phyloP scores from a whole-genome alignment of 805 yeast genomes.

The Vanderwaltozyma yarrowii region DNA sequence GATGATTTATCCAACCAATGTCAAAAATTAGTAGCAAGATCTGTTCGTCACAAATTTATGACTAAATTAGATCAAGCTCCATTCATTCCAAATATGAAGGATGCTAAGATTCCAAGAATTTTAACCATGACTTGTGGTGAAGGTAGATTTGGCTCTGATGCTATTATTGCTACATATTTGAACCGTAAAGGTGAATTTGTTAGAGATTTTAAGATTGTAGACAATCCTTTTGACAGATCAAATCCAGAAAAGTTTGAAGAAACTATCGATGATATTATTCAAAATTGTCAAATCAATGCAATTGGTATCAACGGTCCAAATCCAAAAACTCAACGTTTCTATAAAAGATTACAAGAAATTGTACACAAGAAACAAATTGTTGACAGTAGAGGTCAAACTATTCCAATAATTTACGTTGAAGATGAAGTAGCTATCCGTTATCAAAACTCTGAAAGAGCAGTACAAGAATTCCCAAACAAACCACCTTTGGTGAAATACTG shows the following conservation, averaged over 20 bases:
- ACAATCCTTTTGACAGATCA: slow-evolving; percentile 42
- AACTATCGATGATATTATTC: slow-evolving; percentile 49
- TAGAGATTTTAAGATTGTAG: slow-evolving; percentile 69
- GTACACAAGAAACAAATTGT: slow-evolving; percentile 48
- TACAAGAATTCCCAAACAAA: slow-evolving; percentile 72
- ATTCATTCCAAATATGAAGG: slow-evolving; percentile 67
- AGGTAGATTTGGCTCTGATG: slow-evolving; percentile 72
- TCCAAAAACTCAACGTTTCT: slow-evolving; percentile 55
- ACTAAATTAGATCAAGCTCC: slow-evolving; percentile 88
- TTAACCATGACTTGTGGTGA: slow-evolving; percentile 77
- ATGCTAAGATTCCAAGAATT: slow-evolving; percentile 79
- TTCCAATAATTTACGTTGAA: slow-evolving; percentile 71
- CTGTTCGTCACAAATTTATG: slow-evolving; percentile 60
- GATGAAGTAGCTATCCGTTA: slow-evolving; percentile 90
- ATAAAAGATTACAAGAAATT: slow-evolving; percentile 44
- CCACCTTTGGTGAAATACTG: slow-evolving; percentile 74
- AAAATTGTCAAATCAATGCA: slow-evolving; percentile 71
- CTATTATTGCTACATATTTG: slow-evolving; percentile 70
- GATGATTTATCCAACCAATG: slow-evolving; percentile 73
- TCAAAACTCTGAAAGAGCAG: slow-evolving; percentile 69
- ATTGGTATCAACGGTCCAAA: slow-evolving; percentile 84
- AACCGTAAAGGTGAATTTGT: slow-evolving; percentile 73
- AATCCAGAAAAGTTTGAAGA: slow-evolving; percentile 55
- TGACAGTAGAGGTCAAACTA: slow-evolving; percentile 43
- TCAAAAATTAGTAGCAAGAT: slow-evolving; percentile 55